Evolutionary conservation across 768 basidiomycete genomes (phyloP), one percentile per base, ranked within the genome.

Genomic region (Pleurotus pulmonarius): DNA sequence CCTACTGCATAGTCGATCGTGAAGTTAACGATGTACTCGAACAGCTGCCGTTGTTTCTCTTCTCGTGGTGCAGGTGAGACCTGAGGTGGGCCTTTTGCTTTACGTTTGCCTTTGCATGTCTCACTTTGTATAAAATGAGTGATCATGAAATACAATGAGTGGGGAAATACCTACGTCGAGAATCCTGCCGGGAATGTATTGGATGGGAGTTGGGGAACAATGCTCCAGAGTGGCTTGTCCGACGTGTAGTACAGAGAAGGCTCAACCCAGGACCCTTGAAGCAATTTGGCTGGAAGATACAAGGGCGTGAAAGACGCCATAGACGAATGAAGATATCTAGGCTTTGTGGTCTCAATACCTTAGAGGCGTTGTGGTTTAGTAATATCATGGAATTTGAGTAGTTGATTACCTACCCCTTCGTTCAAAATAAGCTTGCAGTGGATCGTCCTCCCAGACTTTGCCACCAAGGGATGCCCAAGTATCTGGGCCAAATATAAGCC

Each of bases 1-100:
- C 57, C 57, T 11, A 58, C 57, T 6, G 38, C 51, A 15, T 53
- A 58, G 9, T 52, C 40, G 15, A 51, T 58, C 22, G 18, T 43
- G 40, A 26, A 46, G 7, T 58, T 46, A n/a, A 58, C 57, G 8
- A 58, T 41, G 22, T 53, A 43, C 8, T 51, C 49, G 20, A 58
- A 58, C 18, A 51, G 38, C n/a, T 51, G 41, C 16, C 37, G 11
- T 8, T 37, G 51, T 4, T 46, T 25, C 11, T 51, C 51, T 5
- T 11, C 24, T 15, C 15, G 7, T 22, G 41, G 24, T 8, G 40
- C 39, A 22, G 37, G 43, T 15, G 38, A 24, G 46, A 56, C 12
- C 24, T 15, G 5, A 43, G 41, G 41, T 43, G 41, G 41, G 15
- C 18, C 41, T 20, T 43, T 43, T 20, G 20, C 15, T 39, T 37